Base-by-base conservation (phyloP, 163 green algal genomes). In the Botryococcus braunii region DNA sequence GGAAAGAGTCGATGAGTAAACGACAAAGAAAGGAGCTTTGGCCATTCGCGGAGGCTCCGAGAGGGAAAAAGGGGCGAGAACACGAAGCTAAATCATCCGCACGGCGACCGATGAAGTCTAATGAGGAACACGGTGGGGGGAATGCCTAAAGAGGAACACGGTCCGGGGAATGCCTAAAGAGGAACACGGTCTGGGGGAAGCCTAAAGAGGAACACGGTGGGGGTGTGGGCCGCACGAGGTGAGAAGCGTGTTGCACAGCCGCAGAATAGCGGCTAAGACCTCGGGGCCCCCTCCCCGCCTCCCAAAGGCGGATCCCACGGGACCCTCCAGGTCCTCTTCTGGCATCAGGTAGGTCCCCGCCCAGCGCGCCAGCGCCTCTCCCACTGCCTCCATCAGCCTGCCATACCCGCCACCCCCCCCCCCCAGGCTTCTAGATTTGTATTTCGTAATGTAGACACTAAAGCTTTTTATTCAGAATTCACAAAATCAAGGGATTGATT, bases 311-410 rank as follows among this genome's bases (percentile, higher is more conserved):
- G 63, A 8, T 47, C 21, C 37, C 72, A 77, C 36, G 1, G 52
- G 52, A 25, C 47, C 43, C 8, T 57, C 62, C 11, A 58, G 29
- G 60, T 81, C 77, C 48, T 89, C 85, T 5, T 81, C 76, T 21
- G 84, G 77, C 13, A 89, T 74, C n/a, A 94, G 75, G 74, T 92
- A 91, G 5, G 84, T 92, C 74, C 88, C 83, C 9, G 74, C 74
- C 87, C 84, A 91, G 1, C 85, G 69, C 0, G 80, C 80, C 1
- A 76, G 43, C 4, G 69, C 74, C 77, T 77, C 86, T 11, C 81
- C 57, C 0, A 69, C 56, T 0, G 67, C 72, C 70, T 94, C 85
- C 74, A 89, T 79, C 9, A 93, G 55, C 63, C 86, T 76, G 67
- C 39, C 21, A 21, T 27, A 52, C 43, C 43, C 13, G 13, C 17